Evolutionary conservation across 768 basidiomycete genomes (phyloP), one percentile per base, ranked within the genome.

Genomic region (Trametes cubensis): DNA sequence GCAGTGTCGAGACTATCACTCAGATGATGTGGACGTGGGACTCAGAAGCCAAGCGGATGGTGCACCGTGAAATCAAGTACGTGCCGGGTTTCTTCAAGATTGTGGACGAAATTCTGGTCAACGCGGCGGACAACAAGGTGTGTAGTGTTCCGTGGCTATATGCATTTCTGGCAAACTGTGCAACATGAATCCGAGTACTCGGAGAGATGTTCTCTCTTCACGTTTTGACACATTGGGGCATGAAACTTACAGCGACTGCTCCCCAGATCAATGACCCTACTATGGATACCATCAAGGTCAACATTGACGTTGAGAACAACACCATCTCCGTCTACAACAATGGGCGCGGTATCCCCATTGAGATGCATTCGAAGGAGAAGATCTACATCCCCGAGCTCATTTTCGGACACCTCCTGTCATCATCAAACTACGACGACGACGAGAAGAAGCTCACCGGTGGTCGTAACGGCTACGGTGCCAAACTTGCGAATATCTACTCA

Each of bases 71-170:
- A 50, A 90, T 89, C 65, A 92, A 86, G 69, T 99, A 89, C 71
- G 95, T 98, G 2, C 97, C 97, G 0, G 97, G 95, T 55, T 96
- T 99, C 75, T 95, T 95, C 85, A 99, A 99, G 82, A 99, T 99
- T 70, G 89, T 99, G 15, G 97, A 99, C 70, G 97, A 99, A 78
- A 99, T 99, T 70, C 80, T 99, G 3, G 97, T 99, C 69, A 99
- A 99, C 75, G 97, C 97, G 21, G 97, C 97, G 4, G 97, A 99
- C 74, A 97, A 98, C 78, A 99, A 99, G 88, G 96, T 92, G 65
- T 58, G 80, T 74, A 23, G 10, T 6, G 3, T 6, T 0, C 48
- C 25, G 17, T 14, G 11, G 14, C 25, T 49, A 23, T 15, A 15
- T 49, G 48, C 15, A 26, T 11, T 34, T 11, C 10, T 4, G 2